Evolutionary conservation across 768 basidiomycete genomes (phyloP).

Genomic region (Piloderma croceum): DNA sequence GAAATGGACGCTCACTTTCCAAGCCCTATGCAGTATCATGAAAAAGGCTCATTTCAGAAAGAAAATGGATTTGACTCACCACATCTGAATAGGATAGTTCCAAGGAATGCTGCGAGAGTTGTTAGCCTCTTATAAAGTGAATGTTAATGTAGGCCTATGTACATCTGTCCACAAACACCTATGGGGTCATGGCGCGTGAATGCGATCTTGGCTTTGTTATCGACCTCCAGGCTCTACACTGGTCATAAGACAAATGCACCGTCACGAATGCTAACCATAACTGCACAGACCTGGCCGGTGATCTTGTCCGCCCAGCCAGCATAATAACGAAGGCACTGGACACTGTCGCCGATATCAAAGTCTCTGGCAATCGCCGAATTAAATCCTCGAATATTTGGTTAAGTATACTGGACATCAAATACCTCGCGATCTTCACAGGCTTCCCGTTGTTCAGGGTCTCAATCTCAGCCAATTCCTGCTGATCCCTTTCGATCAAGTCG

Average conservation of each 20-base stretch:
- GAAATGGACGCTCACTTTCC: too few species aligned
- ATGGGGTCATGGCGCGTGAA: conserved; percentile 88
- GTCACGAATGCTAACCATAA: not conserved
- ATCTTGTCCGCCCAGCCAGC: conserved; percentile 98
- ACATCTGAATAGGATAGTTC: conserved; percentile 91
- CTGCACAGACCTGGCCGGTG: conserved; percentile 62
- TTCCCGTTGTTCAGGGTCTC: conserved; percentile 91
- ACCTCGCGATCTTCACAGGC: conserved; percentile 61
- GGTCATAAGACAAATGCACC: conserved; percentile 7
- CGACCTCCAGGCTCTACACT: conserved; percentile 67
- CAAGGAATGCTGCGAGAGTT: conserved; percentile 64
- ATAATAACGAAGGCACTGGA: conserved; percentile 82
- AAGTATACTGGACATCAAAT: conserved; percentile 17
- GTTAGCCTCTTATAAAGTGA: not conserved
- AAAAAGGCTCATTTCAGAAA: not conserved
- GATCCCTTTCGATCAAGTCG: conserved; percentile 83
- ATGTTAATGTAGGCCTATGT: conserved; percentile 11
- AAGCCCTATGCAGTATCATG: too few species aligned
- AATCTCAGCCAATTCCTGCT: conserved; percentile 75
- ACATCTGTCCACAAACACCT: conserved; percentile 95
- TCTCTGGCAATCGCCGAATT: conserved; percentile 42
- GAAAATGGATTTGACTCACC: conserved; percentile 34
- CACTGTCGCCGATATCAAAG: conserved; percentile 72
- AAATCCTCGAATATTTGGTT: not conserved
- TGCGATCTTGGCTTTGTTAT: conserved; percentile 74